Evolutionary conservation across 73 alveolate species (phyloP), one percentile per base, ranked within the genome.

Genomic region (Uronychia setigera): DNA sequence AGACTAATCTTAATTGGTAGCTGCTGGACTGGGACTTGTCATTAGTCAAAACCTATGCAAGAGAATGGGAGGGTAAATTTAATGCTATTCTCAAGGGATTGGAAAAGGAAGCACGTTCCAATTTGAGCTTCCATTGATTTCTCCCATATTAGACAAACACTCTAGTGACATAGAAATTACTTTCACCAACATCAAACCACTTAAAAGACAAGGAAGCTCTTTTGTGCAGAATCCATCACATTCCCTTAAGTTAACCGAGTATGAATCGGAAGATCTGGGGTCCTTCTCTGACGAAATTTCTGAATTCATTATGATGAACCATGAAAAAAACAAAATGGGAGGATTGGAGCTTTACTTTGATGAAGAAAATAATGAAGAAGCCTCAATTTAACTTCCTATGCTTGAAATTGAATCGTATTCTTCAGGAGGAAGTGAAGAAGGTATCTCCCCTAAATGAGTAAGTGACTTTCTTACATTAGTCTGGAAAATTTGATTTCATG

Each of bases 1-100:
- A 46, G 81, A 26, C 31, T 25, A 35, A 26, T 67, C 79, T 67
- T 26, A 67, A 30, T 26, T 28, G 9, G 81, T 28, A 31, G 32
- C 81, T 75, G 80, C 79, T 28, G 91, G 91, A 25, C 31, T 83
- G 31, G 91, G 91, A 9, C 59, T 83, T 25, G 26, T 31, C 26
- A 76, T 83, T 25, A 83, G 91, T 75, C 34, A 83, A 74, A 83
- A 83, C 58, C 26, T 83, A 5, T 81, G 83, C 31, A 33, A 29
- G 31, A 80, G 58, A 27, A 29, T 83, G 74, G 85, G 91, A 30
- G 85, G 82, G 26, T 28, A 34, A 19, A 83, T 83, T n/a, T 1
- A 33, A 26, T 46, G 67, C 19, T 11, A 11, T 46, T 46, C 67
- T 46, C n/a, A 46, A 46, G 67, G 67, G 67, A 19, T 46, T 46